Conservation (phyloP, 139 green algal species). For the Coelastrella sp. region DNA sequence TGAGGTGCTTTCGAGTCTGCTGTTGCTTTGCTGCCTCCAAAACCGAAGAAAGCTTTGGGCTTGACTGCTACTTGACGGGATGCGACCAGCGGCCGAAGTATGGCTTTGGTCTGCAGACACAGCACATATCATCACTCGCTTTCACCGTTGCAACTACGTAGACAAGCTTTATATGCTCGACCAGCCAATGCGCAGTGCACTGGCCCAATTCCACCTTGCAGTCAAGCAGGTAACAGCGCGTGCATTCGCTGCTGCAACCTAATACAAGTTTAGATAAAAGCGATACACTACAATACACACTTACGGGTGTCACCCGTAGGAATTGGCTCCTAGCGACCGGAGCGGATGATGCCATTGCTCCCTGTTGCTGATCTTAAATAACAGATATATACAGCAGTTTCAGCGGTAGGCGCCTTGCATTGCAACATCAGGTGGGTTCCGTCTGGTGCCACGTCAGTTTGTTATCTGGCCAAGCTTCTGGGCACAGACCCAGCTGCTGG, state of each 20-base stretch:
- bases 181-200: no score
- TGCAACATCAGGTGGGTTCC: no score
- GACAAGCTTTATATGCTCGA: no score
- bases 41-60: slow-evolving; percentile 52
- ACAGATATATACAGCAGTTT: no score
- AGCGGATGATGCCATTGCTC: background rate
- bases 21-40: slow-evolving; percentile 35
- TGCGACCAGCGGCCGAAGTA: slow-evolving; percentile 1
- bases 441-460: no score
- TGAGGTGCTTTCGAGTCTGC: slow-evolving; percentile 25
- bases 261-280: background rate
- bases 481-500: no score
- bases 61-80: slow-evolving; percentile 12
- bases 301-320: no score
- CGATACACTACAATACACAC: background rate
- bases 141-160: no score
- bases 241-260: no score
- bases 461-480: no score
- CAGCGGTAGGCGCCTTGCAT: no score
- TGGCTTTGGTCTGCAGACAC: slow-evolving; percentile 1
- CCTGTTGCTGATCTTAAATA: background rate
- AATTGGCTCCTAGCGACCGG: background rate
- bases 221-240: background rate
- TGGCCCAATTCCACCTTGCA: no score
- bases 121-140: background rate